These are phyloP conservation scores for Podaxis carcinomalis DNA, from an alignment of 768 basidiomycete genomes.

Conservation along the genomic window DNA sequence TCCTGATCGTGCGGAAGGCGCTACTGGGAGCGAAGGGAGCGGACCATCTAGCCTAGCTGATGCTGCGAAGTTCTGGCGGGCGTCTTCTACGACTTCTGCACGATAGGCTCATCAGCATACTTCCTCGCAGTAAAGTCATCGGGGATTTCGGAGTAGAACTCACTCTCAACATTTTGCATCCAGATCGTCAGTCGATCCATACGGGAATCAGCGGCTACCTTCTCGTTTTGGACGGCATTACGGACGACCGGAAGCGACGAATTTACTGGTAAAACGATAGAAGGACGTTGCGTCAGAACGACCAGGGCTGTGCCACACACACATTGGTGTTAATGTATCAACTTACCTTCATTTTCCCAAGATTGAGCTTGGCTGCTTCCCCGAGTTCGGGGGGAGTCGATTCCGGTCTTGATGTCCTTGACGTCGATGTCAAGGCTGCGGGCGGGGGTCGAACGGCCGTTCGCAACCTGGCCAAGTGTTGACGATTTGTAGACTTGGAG, in stretches of 20 bases:
- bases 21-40: conserved; percentile 63
- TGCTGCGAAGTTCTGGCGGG: conserved; percentile 68
- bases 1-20: conserved; percentile 37
- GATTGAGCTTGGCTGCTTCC: conserved; percentile 29
- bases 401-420: conserved; percentile 11
- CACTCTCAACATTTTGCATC: conserved; percentile 83
- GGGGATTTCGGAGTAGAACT: conserved; percentile 24
- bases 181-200: conserved; percentile 74
- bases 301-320: conserved; percentile 35
- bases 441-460: conserved; percentile 39
- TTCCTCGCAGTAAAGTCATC: neutral
- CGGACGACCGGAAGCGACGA: conserved; percentile 51
- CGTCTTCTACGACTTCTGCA: conserved; percentile 78
- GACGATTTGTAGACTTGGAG: conserved; percentile 66
- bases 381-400: conserved; percentile 6
- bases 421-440: conserved; percentile 37
- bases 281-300: neutral
- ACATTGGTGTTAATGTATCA: conserved; percentile 13
- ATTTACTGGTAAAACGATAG: conserved; percentile 26
- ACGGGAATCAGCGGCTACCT: conserved; percentile 47
- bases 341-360: conserved; percentile 45
- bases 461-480: conserved; percentile 37
- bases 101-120: neutral
- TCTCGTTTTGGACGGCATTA: conserved; percentile 49
- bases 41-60: conserved; percentile 39